Base-by-base conservation (phyloP, 768 basidiomycete species). In the Atractiella rhizophila region DNA sequence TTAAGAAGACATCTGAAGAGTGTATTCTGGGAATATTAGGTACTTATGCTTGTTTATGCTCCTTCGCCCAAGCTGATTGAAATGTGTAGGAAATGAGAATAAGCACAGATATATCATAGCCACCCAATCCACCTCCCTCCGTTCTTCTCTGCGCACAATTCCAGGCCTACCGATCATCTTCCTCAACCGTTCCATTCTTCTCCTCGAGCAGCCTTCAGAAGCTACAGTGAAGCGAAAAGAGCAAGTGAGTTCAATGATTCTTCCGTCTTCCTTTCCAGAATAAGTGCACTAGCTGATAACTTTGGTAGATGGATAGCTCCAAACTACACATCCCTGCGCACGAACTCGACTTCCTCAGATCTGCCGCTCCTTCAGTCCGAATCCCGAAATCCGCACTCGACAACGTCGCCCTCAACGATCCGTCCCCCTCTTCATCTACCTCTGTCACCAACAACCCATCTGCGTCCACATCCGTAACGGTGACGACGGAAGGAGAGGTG, bases 41-140 rank as follows among this genome's bases (percentile, higher is more conserved):
- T 81, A 51, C 44, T 70, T 54, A 20, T 51, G 28, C 5, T 11
- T 20, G 13, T 23, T 30, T 10, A 5, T 9, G 4, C 20, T 24
- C n/a, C 32, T 29, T 28, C 27, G 16, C 33, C 11, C 6, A 12
- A 16, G 37, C 24, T 26, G 26, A 35, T 19, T 33, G 20, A 18
- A 13, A 10, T 11, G n/a, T 12, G 8, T 45, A 82, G 78, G 80
- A 16, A 68, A 70, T 18, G 65, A 69, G 21, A 98, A 98, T 55
- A 80, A 80, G 57, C 82, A 91, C 59, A 73, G 85, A 31, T 96
- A 96, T 60, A 71, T 82, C 24, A 62, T 94, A 39, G 81, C 81
- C 20, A 72, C 80, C 0, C 82, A 88, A 56, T 79, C 74, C 0
- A 67, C 71, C 27, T 59, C 68, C 5, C 70, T 94, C 2, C 72